Percentiles rank a stretch among this genome's conserved stretches.
phyloP scores from a whole-genome alignment of 371 early-diverging fungal species.

The Mortierella sp. region DNA sequence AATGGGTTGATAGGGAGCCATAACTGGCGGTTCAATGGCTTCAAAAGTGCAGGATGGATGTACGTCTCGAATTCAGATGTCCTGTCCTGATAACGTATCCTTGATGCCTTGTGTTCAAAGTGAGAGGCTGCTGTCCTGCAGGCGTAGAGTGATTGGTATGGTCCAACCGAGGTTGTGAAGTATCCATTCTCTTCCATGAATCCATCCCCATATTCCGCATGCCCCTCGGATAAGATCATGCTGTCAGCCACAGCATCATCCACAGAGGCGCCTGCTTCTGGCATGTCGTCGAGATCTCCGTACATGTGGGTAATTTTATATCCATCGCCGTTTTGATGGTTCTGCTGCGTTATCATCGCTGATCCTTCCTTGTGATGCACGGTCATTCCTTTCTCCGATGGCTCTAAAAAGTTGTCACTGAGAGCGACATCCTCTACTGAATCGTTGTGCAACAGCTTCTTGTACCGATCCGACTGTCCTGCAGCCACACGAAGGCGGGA shows the following conservation, averaged over 20 bases:
- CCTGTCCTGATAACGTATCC: conserved; percentile 13
- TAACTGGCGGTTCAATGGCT: conserved; percentile 38
- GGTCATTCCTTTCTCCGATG: neutral
- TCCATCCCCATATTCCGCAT: neutral
- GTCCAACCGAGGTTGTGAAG: neutral
- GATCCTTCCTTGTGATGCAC: neutral
- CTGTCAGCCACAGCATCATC: neutral
- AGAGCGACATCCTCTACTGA: neutral
- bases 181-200: neutral
- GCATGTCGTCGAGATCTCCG: neutral
- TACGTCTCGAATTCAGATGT: conserved; percentile 40
- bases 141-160: neutral
- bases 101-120: conserved; percentile 17
- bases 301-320: neutral
- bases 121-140: conserved; percentile 2
- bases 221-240: neutral
- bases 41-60: conserved; percentile 46
- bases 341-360: neutral
- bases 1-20: conserved; percentile 50
- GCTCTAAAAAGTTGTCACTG: neutral
- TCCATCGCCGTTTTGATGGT: no score
- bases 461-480: conserved; percentile 16
- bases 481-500: neutral
- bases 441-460: conserved; percentile 4
- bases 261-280: neutral